These are phyloP conservation scores for Kappamyces sp. DNA, from an alignment of 192 early-diverging fungal species.

Conservation along the genomic window DNA sequence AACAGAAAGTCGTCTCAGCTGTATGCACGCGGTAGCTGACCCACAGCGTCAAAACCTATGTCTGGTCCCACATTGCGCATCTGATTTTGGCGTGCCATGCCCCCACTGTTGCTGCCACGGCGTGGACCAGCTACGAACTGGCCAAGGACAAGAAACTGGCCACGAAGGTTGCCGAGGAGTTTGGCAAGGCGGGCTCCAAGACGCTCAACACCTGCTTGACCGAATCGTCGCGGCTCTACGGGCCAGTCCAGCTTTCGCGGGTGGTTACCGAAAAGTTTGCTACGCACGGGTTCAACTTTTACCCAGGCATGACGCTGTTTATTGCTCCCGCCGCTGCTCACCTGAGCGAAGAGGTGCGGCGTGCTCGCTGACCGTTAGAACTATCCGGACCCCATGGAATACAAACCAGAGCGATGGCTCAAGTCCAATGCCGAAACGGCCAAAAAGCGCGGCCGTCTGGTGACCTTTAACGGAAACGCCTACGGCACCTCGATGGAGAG, in stretches of 20 bases:
- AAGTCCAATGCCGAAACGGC: constrained; percentile 8
- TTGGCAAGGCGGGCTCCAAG: constrained; percentile 3
- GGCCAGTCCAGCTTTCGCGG: neutral
- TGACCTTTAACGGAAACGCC: constrained; percentile 5
- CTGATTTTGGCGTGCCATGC: constrained; percentile 3
- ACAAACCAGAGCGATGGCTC: constrained; percentile 16
- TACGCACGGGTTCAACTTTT: constrained; percentile 7
- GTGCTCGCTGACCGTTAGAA: neutral
- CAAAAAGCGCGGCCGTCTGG: constrained; percentile 8
- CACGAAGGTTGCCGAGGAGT: constrained; percentile 8
- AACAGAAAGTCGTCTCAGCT: neutral
- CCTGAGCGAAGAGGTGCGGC: constrained; percentile 1
- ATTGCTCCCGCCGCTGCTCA: constrained; percentile 1
- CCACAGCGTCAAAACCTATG: neutral
- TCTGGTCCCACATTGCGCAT: constrained; percentile 11
- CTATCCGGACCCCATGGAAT: constrained; percentile 12
- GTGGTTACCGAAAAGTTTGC: neutral
- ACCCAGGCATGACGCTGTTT: constrained; percentile 3
- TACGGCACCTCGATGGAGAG: constrained; percentile 5
- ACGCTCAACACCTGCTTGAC: neutral
- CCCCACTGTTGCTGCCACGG: neutral
- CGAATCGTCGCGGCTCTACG: constrained; percentile 10
- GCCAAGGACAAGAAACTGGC: constrained; percentile 8
- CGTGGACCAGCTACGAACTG: constrained; percentile 7
- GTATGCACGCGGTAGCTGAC: neutral